Conservation (phyloP, 2,329 filamentous ascomycete genomes). For the Fusarium transvaalense region DNA sequence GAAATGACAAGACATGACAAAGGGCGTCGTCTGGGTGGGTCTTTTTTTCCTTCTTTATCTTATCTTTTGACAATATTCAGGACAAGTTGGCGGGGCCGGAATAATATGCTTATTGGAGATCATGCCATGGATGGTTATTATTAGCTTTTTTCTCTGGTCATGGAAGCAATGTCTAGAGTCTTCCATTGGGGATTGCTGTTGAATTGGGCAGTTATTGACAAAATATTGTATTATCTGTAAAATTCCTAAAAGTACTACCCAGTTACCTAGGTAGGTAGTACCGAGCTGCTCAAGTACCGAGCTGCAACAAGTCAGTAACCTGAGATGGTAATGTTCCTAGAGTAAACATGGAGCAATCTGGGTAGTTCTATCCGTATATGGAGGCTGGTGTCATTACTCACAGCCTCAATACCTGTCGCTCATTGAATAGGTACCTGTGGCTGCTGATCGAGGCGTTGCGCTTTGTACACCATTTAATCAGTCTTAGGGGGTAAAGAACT, state of each 20-base stretch:
- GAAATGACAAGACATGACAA: conserved; percentile 31
- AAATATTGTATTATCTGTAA: too few relatives aligned
- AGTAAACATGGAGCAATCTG: too few relatives aligned
- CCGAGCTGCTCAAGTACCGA: too few relatives aligned
- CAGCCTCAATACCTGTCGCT: too few relatives aligned
- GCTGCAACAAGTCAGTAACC: neutral
- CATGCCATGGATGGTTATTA: conserved; percentile 8
- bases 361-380: too few relatives aligned
- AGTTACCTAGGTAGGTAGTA: too few relatives aligned
- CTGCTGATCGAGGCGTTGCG: neutral
- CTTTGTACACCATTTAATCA: neutral
- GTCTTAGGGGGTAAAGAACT: neutral
- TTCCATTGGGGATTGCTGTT: neutral
- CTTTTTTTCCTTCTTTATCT: conserved; percentile 16
- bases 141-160: neutral
- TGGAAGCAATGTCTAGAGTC: neutral
- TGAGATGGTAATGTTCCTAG: neutral
- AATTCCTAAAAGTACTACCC: too few relatives aligned
- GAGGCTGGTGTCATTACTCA: too few relatives aligned
- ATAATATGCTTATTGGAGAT: neutral
- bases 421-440: neutral
- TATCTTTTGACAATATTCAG: conserved; percentile 23
- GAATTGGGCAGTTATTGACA: neutral
- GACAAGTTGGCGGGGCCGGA: neutral
- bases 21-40: conserved; percentile 28